Conservation (phyloP, 495 filamentous ascomycete species). For the Hyaloscypha variabilis region DNA sequence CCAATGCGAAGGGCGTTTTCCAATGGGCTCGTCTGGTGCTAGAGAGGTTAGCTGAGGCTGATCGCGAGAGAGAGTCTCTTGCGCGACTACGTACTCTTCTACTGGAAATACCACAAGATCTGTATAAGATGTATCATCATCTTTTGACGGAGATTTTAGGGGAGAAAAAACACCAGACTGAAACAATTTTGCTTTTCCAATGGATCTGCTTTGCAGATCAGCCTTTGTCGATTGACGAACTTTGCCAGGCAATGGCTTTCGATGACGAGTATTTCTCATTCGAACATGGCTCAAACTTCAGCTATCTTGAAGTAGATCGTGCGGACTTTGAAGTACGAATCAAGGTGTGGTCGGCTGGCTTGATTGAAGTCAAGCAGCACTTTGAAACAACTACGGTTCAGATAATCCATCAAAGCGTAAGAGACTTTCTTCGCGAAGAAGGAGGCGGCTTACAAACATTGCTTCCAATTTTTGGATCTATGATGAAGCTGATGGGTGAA, state of each 20-base stretch:
- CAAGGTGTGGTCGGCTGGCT: slow-evolving; percentile 33
- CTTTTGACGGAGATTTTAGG: slow-evolving; percentile 27
- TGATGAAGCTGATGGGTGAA: slow-evolving; percentile 3
- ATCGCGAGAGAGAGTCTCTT: slow-evolving; percentile 18
- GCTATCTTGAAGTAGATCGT: neutral
- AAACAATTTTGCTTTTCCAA: slow-evolving; percentile 33
- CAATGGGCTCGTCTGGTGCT: slow-evolving; percentile 37
- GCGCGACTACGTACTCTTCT: slow-evolving; percentile 24
- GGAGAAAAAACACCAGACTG: slow-evolving; percentile 8
- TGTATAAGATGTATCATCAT: slow-evolving; percentile 34
- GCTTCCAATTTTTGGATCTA: neutral
- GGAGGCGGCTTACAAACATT: no score
- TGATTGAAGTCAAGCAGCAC: slow-evolving; percentile 29
- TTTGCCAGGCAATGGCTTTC: slow-evolving; percentile 37
- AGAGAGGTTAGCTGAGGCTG: slow-evolving; percentile 8
- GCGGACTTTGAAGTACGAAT: slow-evolving; percentile 26
- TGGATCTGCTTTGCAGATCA: slow-evolving; percentile 38
- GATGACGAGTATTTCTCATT: neutral
- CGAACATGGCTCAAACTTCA: slow-evolving; percentile 23
- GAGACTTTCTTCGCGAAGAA: slow-evolving; percentile 34
- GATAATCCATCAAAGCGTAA: slow-evolving; percentile 45
- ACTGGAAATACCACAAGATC: slow-evolving; percentile 24
- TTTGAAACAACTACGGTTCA: slow-evolving; percentile 26
- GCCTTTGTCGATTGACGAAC: slow-evolving; percentile 33
- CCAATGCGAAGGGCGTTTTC: slow-evolving; percentile 35